Percentiles rank a stretch among this genome's conserved stretches.
phyloP scores from a whole-genome alignment of 768 basidiomycete species.

The Tricholoma flavovirens region DNA sequence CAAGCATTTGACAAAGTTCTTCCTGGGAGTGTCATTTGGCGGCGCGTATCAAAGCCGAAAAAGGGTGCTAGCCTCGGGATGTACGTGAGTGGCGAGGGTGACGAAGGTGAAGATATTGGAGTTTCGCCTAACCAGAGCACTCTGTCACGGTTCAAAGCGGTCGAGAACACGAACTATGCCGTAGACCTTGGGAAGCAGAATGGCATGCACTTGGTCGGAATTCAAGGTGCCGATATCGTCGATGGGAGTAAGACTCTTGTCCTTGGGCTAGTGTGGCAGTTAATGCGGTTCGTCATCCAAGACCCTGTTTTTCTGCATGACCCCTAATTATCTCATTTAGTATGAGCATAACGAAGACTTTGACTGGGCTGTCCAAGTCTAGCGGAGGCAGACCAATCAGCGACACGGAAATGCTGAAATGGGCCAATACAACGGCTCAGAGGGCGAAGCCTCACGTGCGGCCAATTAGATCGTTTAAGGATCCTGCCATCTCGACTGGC shows the following conservation, averaged over 20 bases:
- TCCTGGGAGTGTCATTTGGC: slow-evolving; percentile 91
- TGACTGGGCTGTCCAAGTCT: slow-evolving; percentile 65
- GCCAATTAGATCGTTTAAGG: slow-evolving; percentile 89
- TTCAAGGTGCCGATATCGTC: slow-evolving; percentile 96
- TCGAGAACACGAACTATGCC: slow-evolving; percentile 97
- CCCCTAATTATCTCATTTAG: slow-evolving; percentile 27
- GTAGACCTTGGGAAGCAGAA: slow-evolving; percentile 92
- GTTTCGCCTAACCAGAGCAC: slow-evolving; percentile 80
- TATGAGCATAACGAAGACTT: slow-evolving; percentile 87
- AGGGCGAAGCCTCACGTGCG: slow-evolving; percentile 52
- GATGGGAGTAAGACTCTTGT: slow-evolving; percentile 92
- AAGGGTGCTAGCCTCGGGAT: slow-evolving; percentile 44
- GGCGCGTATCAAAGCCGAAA: slow-evolving; percentile 92
- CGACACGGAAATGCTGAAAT: slow-evolving; percentile 91
- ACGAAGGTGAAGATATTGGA: slow-evolving; percentile 75
- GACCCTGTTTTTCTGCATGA: neutral
- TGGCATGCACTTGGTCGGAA: slow-evolving; percentile 93
- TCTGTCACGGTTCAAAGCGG: slow-evolving; percentile 92
- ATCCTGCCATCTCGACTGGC: slow-evolving; percentile 81
- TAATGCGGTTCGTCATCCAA: slow-evolving; percentile 67
- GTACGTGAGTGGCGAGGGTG: slow-evolving; percentile 42
- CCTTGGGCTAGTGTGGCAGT: slow-evolving; percentile 95
- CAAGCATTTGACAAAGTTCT: slow-evolving; percentile 96
- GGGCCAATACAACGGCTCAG: slow-evolving; percentile 91
- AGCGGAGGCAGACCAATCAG: slow-evolving; percentile 76